A percentile compares a stretch with the other conserved stretches of the same genome.
These are phyloP conservation scores for Nevesoporus exiguus DNA, from an alignment of 768 basidiomycete genomes.

Conservation along the genomic window DNA sequence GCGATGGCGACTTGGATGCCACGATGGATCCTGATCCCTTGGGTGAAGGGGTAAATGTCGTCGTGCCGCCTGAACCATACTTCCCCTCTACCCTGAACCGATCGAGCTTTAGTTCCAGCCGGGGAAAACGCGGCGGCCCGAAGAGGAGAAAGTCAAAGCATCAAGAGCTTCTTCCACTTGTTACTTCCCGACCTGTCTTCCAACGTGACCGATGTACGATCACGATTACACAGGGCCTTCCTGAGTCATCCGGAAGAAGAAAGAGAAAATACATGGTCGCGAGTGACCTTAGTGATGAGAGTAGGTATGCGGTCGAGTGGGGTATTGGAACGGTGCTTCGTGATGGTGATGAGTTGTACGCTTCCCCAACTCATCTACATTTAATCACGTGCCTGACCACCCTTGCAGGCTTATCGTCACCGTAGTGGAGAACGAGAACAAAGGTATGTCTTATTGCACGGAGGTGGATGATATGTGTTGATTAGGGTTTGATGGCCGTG, in stretches of 20 bases:
- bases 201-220: slow-evolving; percentile 92
- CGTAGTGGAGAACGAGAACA: slow-evolving; percentile 88
- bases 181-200: slow-evolving; percentile 77
- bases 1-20: slow-evolving; percentile 50
- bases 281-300: slow-evolving; percentile 93
- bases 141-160: slow-evolving; percentile 60
- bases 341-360: slow-evolving; percentile 87
- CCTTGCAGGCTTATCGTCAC: slow-evolving; percentile 69
- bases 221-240: slow-evolving; percentile 82
- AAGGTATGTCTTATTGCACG: slow-evolving; percentile 48
- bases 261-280: slow-evolving; percentile 79
- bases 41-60: slow-evolving; percentile 89
- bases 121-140: slow-evolving; percentile 34
- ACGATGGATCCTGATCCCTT: slow-evolving; percentile 72
- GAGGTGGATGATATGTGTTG: neutral
- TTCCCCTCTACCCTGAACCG: slow-evolving; percentile 72
- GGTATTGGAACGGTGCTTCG: slow-evolving; percentile 93
- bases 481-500: slow-evolving; percentile 4
- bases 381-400: neutral
- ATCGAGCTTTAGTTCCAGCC: slow-evolving; percentile 36
- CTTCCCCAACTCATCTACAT: slow-evolving; percentile 4
- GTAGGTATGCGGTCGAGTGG: slow-evolving; percentile 95
- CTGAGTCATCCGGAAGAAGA: slow-evolving; percentile 54
- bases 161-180: slow-evolving; percentile 61
- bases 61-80: slow-evolving; percentile 80